Conservation (phyloP, 2,329 filamentous ascomycete genomes). For the Cryoendolithus antarcticus region DNA sequence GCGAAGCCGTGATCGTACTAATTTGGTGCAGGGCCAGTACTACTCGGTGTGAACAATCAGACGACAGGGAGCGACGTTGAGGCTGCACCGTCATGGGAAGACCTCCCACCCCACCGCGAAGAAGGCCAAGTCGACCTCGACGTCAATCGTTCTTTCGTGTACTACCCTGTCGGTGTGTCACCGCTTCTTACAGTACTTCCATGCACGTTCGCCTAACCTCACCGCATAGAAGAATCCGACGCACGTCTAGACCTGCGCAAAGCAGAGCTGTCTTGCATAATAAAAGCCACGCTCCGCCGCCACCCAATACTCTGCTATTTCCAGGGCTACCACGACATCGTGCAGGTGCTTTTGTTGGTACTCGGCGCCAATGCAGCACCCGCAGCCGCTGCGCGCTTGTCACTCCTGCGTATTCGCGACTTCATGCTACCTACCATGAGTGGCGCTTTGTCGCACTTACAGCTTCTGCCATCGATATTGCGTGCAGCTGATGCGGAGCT, state of each 20-base stretch:
- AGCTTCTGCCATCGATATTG: slow-evolving; percentile 73
- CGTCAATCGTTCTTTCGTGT: slow-evolving; percentile 91
- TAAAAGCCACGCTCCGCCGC: slow-evolving; percentile 65
- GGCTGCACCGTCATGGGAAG: slow-evolving; percentile 35
- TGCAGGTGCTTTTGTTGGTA: slow-evolving; percentile 84
- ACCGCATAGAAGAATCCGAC: slow-evolving; percentile 48
- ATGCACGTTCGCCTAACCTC: too few relatives aligned
- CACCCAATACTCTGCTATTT: slow-evolving; percentile 87
- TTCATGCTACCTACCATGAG: slow-evolving; percentile 89
- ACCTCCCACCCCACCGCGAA: slow-evolving; percentile 66
- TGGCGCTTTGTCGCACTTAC: slow-evolving; percentile 73
- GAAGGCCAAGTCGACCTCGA: slow-evolving; percentile 87
- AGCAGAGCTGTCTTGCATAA: slow-evolving; percentile 64
- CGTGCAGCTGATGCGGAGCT: slow-evolving; percentile 58
- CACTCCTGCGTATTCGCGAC: slow-evolving; percentile 80
- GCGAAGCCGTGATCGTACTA: too few relatives aligned
- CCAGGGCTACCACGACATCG: slow-evolving; percentile 97
- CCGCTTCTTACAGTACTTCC: too few relatives aligned
- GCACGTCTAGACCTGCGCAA: slow-evolving; percentile 60
- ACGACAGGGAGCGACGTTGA: too few relatives aligned
- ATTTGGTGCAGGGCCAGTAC: slow-evolving; percentile 46
- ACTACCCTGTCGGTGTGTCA: slow-evolving; percentile 65
- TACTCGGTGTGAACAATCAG: slow-evolving; percentile 28
- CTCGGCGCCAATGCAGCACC: slow-evolving; percentile 53
- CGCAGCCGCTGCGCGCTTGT: slow-evolving; percentile 63